Evolutionary conservation across 192 early-diverging fungal species (phyloP).

Genomic region (Coemansia sp.): DNA sequence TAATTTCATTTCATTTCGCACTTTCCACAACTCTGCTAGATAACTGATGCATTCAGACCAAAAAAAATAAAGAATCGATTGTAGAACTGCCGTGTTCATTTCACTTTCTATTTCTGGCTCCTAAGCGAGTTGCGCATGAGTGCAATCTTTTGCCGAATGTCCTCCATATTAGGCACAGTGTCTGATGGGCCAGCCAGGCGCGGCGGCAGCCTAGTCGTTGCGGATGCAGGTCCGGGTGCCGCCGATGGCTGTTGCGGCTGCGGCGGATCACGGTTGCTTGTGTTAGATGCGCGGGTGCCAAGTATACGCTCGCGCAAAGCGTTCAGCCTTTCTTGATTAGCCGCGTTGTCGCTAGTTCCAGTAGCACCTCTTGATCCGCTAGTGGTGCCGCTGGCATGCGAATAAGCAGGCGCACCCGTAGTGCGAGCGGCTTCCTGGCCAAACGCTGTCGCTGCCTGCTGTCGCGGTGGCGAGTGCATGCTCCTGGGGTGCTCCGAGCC

Average conservation of each 20-base stretch:
- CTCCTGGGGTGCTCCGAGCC: slow-evolving; percentile 11
- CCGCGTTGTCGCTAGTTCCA: slow-evolving; percentile 2
- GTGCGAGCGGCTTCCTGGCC: neutral
- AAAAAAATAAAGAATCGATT: too few species aligned
- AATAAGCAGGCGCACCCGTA: neutral
- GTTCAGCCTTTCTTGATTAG: slow-evolving; percentile 23
- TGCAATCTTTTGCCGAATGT: slow-evolving; percentile 22
- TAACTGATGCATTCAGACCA: too few species aligned
- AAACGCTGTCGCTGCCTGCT: slow-evolving; percentile 1
- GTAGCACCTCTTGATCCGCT: neutral
- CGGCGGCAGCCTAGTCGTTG: slow-evolving; percentile 1
- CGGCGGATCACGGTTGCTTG: neutral
- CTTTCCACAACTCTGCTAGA: too few species aligned
- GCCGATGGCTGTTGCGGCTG: slow-evolving; percentile 12
- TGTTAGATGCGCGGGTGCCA: slow-evolving; percentile 1
- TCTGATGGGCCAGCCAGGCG: slow-evolving; percentile 8
- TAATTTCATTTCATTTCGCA: neutral
- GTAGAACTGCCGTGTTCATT: neutral
- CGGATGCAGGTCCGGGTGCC: slow-evolving; percentile 1
- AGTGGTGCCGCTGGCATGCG: neutral
- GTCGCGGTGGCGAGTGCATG: slow-evolving; percentile 16
- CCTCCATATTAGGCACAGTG: slow-evolving; percentile 20
- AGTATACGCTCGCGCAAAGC: slow-evolving; percentile 38
- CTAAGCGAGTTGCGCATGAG: slow-evolving; percentile 37
- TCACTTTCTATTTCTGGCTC: slow-evolving; percentile 11